Conservation (phyloP, 805 yeast genomes). For the Lipomyces mesembrius region DNA sequence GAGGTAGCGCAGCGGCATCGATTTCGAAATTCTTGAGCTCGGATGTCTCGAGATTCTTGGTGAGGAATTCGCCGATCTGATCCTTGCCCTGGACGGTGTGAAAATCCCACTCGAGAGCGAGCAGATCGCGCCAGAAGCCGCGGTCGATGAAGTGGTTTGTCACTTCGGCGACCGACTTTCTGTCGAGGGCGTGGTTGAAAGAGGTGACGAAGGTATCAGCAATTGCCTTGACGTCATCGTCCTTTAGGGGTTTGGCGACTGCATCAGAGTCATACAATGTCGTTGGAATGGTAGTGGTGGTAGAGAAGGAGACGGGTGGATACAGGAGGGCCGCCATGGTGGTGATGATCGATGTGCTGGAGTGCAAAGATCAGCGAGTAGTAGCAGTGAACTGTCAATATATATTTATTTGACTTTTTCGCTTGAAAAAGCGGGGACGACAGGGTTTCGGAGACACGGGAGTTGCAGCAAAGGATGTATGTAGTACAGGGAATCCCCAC, state of each 20-base stretch:
- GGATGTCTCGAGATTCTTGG: slow-evolving; percentile 35
- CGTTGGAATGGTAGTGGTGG: neutral
- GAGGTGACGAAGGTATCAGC: slow-evolving; percentile 9
- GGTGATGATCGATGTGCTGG: neutral
- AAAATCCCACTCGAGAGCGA: slow-evolving; percentile 46
- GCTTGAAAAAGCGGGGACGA: neutral
- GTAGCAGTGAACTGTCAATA: neutral
- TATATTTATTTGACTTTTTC: neutral
- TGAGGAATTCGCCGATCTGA: slow-evolving; percentile 40
- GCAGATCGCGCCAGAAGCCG: slow-evolving; percentile 50
- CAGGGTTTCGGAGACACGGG: neutral
- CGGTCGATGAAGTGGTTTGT: slow-evolving; percentile 6
- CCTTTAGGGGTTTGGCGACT: slow-evolving; percentile 5
- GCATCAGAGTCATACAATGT: slow-evolving; percentile 1
- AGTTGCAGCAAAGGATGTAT: neutral
- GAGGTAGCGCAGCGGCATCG: slow-evolving; percentile 45
- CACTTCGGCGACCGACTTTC: slow-evolving; percentile 3
- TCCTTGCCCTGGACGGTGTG: slow-evolving; percentile 46
- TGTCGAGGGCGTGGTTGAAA: slow-evolving; percentile 14
- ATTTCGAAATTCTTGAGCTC: slow-evolving; percentile 43
- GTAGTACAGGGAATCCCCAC: neutral
- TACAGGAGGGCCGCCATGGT: neutral
- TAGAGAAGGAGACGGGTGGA: slow-evolving; percentile 5
- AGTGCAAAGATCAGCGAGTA: neutral
- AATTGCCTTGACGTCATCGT: slow-evolving; percentile 6